Percentiles rank a stretch among this genome's conserved stretches.
Evolutionary conservation across 2,329 filamentous ascomycete genomes (phyloP).

Genomic region (Lachnellula suecica): DNA sequence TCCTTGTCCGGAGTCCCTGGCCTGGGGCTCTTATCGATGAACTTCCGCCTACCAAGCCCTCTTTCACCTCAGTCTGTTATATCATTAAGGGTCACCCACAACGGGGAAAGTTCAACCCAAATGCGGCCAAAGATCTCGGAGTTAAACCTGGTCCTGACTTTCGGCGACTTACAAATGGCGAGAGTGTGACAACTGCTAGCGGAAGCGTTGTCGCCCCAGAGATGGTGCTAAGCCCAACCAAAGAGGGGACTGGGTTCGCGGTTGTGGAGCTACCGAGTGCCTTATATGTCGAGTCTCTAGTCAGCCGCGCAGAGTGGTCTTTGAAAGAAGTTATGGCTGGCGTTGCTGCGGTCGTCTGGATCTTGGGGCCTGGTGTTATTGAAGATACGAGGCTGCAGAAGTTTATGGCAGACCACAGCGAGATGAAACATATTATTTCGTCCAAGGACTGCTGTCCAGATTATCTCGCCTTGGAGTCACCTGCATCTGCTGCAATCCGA

Average conservation of each 20-base stretch:
- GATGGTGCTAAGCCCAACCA: slow-evolving; percentile 74
- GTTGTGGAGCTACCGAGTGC: slow-evolving; percentile 75
- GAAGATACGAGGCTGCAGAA: slow-evolving; percentile 60
- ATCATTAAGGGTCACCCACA: slow-evolving; percentile 75
- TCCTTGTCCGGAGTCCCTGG: slow-evolving; percentile 77
- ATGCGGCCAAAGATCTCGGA: slow-evolving; percentile 63
- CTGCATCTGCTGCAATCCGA: slow-evolving; percentile 64
- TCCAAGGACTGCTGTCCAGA: slow-evolving; percentile 75
- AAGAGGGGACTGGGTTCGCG: slow-evolving; percentile 71
- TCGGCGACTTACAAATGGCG: slow-evolving; percentile 58
- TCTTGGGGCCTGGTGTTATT: slow-evolving; percentile 68
- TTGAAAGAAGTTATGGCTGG: slow-evolving; percentile 63
- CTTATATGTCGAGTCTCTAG: slow-evolving; percentile 68
- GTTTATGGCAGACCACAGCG: slow-evolving; percentile 65
- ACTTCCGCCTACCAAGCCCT: slow-evolving; percentile 69
- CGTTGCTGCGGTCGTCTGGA: slow-evolving; percentile 75
- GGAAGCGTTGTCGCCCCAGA: slow-evolving; percentile 76
- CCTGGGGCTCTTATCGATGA: slow-evolving; percentile 63
- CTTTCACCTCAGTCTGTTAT: slow-evolving; percentile 75
- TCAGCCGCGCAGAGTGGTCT: slow-evolving; percentile 72
- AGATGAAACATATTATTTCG: slow-evolving; percentile 74
- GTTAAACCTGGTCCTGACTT: slow-evolving; percentile 61
- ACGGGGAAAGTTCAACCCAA: slow-evolving; percentile 76
- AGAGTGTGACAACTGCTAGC: slow-evolving; percentile 60
- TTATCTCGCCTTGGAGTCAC: slow-evolving; percentile 67